Conservation (phyloP, 1,139 yeast genomes). For the Debaryomycetaceae sp. region DNA sequence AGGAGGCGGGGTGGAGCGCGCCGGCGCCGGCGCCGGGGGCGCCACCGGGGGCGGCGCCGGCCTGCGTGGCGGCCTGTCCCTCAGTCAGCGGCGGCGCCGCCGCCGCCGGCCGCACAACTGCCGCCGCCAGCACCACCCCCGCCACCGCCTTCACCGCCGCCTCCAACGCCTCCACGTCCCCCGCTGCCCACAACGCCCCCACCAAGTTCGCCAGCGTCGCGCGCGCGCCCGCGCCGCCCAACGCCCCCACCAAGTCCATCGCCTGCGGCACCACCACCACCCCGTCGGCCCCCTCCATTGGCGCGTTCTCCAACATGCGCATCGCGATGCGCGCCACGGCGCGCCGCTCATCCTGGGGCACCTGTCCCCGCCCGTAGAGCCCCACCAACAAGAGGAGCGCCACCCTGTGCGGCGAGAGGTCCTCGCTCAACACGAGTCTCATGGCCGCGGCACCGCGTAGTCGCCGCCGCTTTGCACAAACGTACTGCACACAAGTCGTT, state of each 20-base stretch:
- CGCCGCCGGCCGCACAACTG: no score
- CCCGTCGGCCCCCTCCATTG: slow-evolving; percentile 19
- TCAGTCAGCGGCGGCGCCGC: no score
- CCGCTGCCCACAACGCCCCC: slow-evolving; percentile 25
- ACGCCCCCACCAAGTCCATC: slow-evolving; percentile 17
- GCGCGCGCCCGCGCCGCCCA: slow-evolving; percentile 7
- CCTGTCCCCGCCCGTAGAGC: slow-evolving; percentile 17
- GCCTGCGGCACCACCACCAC: slow-evolving; percentile 26
- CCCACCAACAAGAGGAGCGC: slow-evolving; percentile 22
- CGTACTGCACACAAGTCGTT: no score
- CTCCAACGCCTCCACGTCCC: slow-evolving; percentile 35
- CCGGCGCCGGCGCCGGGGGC: neutral
- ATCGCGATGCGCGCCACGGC: slow-evolving; percentile 17
- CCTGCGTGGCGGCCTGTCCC: slow-evolving; percentile 10
- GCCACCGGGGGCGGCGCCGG: no score
- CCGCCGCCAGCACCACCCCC: slow-evolving; percentile 5
- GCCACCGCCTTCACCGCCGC: slow-evolving; percentile 7
- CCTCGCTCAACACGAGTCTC: slow-evolving; percentile 16
- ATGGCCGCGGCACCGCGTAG: slow-evolving; percentile 2
- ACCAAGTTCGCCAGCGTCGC: slow-evolving; percentile 11
- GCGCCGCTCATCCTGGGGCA: slow-evolving; percentile 13
- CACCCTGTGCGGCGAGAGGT: slow-evolving; percentile 32
- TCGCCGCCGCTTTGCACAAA: no score
- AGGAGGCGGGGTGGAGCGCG: slow-evolving; percentile 22
- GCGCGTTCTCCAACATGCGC: slow-evolving; percentile 22